Conservation (phyloP, 352 stramenopile species). For the Paralagenidium karlingii region DNA sequence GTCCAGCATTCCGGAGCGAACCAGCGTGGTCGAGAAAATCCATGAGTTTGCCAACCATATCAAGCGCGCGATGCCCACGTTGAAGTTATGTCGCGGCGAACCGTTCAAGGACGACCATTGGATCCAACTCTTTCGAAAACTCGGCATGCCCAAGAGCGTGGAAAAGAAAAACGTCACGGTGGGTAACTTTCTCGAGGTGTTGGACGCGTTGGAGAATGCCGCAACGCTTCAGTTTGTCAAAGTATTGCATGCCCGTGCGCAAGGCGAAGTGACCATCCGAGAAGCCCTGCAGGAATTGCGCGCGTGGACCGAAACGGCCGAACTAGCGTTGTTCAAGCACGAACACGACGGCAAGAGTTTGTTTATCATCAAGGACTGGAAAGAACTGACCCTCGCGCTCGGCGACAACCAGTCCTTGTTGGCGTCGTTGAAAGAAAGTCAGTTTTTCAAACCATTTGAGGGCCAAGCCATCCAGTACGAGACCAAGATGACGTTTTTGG, state of each 20-base stretch:
- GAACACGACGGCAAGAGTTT: slow-evolving; percentile 71
- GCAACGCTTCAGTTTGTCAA: slow-evolving; percentile 89
- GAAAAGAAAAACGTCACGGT: slow-evolving; percentile 85
- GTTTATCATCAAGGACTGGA: slow-evolving; percentile 93
- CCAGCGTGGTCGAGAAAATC: slow-evolving; percentile 62
- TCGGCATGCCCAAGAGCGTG: slow-evolving; percentile 76
- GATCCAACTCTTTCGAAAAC: slow-evolving; percentile 87
- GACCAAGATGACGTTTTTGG: slow-evolving; percentile 77
- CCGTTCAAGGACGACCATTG: slow-evolving; percentile 96
- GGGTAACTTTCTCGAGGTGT: slow-evolving; percentile 80
- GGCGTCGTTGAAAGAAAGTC: slow-evolving; percentile 90
- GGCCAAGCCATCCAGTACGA: slow-evolving; percentile 86
- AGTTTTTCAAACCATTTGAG: slow-evolving; percentile 93
- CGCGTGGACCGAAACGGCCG: slow-evolving; percentile 85
- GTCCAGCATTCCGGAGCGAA: slow-evolving; percentile 28
- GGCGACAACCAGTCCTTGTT: slow-evolving; percentile 93
- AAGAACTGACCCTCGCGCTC: slow-evolving; percentile 88
- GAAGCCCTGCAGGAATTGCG: slow-evolving; percentile 90
- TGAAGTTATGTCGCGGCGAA: slow-evolving; percentile 91
- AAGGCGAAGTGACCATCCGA: slow-evolving; percentile 91
- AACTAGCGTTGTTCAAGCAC: slow-evolving; percentile 81
- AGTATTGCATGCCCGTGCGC: slow-evolving; percentile 77
- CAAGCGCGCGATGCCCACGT: slow-evolving; percentile 80
- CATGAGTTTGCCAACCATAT: slow-evolving; percentile 68
- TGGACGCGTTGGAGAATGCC: slow-evolving; percentile 66